Base-by-base conservation (phyloP, 2,329 filamentous ascomycete genomes). In the Aureobasidium subglaciale region DNA sequence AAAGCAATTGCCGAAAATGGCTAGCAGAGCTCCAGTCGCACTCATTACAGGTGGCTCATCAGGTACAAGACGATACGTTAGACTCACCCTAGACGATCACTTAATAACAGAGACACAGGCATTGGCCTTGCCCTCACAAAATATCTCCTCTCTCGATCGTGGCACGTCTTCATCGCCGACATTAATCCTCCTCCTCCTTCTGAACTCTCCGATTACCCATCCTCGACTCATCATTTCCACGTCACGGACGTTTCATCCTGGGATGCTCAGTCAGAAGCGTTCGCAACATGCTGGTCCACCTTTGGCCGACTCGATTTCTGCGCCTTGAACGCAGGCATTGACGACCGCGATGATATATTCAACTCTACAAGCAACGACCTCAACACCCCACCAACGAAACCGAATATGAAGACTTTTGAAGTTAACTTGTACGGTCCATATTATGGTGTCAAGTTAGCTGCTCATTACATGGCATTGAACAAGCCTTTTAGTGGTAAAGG, bases 21-120 rank as follows among this genome's bases (percentile, higher is more conserved):
- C 24, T n/a, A 34, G 34, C 10, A 6, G 20, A 41, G 18, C 50
- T 24, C 50, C 69, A 7, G 70, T 73, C 30, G 73, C 71, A 6
- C 68, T 77, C n/a, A 65, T 76, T 18, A 77, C 74, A 16, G 74
- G 74, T 18, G 73, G 68, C 18, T 71, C 68, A 42, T 73, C 71
- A 52, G 74, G 48, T 52, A 41, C 27, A 35, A 35, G 32, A 4
- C 13, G 2, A 15, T 7, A 10, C 2, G 3, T 29, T 9, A 15
- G 5, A 29, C 24, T n/a, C 15, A 4, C 6, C 15, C 15, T 15
- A 32, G n/a, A 16, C 8, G 3, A 40, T 16, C 8, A 11, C 22
- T 27, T 48, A n/a, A 50, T 22, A 32, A 45, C 5, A 5, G 2
- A 5, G 5, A 9, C 22, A 10, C 16, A 52, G 48, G 74, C 56